phyloP scores from a whole-genome alignment of 2,329 filamentous ascomycete species.

The Lachnellula cervina region DNA sequence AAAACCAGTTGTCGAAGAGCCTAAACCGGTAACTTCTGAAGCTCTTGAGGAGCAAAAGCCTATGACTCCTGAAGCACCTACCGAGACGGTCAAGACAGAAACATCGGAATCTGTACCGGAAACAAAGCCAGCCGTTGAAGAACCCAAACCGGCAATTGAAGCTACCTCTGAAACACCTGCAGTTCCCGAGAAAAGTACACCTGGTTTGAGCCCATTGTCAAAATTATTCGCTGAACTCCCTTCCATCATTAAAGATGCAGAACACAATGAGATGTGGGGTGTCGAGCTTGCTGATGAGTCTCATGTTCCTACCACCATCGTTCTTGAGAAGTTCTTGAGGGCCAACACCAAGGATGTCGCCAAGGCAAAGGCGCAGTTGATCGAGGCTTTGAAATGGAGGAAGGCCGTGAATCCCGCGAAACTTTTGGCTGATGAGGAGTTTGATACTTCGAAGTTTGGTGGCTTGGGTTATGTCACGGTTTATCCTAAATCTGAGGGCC shows the following conservation, averaged over 20 bases:
- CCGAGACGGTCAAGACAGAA: background rate
- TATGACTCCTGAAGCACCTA: background rate
- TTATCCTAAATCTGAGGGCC: slow-evolving; percentile 52
- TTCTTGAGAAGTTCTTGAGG: slow-evolving; percentile 89
- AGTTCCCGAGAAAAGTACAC: slow-evolving; percentile 4
- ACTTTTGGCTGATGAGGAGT: slow-evolving; percentile 56
- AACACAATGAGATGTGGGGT: slow-evolving; percentile 81
- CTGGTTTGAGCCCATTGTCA: slow-evolving; percentile 36
- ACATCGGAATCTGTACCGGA: background rate
- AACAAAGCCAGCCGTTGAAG: slow-evolving; percentile 4
- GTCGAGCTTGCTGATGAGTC: slow-evolving; percentile 52
- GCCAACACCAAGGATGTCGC: slow-evolving; percentile 75
- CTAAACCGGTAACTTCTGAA: background rate
- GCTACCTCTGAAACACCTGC: background rate
- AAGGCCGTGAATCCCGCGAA: slow-evolving; percentile 68
- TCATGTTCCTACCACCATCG: slow-evolving; percentile 72
- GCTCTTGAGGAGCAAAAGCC: slow-evolving; percentile 1
- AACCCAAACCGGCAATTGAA: background rate
- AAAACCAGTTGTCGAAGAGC: slow-evolving; percentile 5
- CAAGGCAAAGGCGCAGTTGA: slow-evolving; percentile 73
- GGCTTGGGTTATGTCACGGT: slow-evolving; percentile 76
- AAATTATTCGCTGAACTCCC: slow-evolving; percentile 56
- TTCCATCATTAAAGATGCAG: slow-evolving; percentile 50
- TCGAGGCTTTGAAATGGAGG: slow-evolving; percentile 76
- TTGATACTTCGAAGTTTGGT: slow-evolving; percentile 65